These are phyloP conservation scores for Rhodomyrtus psidioides DNA, from an alignment of 441 rosid species.

Conservation along the genomic window DNA sequence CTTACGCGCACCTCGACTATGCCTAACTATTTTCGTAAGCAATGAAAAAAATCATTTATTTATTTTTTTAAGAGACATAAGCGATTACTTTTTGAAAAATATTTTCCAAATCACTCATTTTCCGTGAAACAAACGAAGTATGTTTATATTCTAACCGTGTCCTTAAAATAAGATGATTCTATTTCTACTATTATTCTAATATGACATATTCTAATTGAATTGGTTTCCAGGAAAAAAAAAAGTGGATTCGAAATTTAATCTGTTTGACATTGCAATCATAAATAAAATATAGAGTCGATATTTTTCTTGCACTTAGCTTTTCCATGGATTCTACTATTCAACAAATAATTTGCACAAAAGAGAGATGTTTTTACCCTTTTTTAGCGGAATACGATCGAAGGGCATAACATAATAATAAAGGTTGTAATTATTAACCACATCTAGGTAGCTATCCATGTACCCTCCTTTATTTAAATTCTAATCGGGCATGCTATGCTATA, in stretches of 20 bases:
- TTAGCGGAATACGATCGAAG: not conserved
- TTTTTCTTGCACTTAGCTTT: not conserved
- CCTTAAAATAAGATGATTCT: too few species aligned
- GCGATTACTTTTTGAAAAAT: too few species aligned
- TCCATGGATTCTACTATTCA: not conserved
- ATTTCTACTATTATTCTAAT: not conserved
- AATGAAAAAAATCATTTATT: too few species aligned
- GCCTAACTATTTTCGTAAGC: too few species aligned
- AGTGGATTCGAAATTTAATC: too few species aligned
- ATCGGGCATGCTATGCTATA: not conserved
- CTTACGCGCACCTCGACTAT: too few species aligned
- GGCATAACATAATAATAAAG: not conserved
- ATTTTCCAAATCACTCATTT: too few species aligned
- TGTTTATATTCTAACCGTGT: too few species aligned
- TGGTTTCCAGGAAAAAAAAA: too few species aligned
- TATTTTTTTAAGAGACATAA: too few species aligned
- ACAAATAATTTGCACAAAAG: not conserved
- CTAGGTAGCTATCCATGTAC: not conserved
- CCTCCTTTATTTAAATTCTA: not conserved
- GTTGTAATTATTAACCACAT: not conserved
- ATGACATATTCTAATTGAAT: not conserved
- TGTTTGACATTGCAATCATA: not conserved
- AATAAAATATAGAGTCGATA: not conserved
- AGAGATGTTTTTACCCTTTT: not conserved
- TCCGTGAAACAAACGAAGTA: too few species aligned